Percentiles rank a stretch among this genome's conserved stretches.
phyloP scores from a whole-genome alignment of 2,329 filamentous ascomycete species.

The Hypoxylon sp. region DNA sequence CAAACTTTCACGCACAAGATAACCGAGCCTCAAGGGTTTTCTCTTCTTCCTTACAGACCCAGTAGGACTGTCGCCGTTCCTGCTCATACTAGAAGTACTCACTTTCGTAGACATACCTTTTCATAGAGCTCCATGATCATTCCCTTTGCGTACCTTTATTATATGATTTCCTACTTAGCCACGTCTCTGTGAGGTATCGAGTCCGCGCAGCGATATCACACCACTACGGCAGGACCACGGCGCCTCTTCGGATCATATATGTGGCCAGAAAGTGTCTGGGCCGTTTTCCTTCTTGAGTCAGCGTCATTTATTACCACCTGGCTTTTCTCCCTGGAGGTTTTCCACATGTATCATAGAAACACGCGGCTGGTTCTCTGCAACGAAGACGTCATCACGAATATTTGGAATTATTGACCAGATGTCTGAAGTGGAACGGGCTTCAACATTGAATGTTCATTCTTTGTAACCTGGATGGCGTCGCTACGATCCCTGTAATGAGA shows the following conservation, averaged over 20 bases:
- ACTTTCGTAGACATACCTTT: background rate
- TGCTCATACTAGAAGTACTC: too few relatives aligned
- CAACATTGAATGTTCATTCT: background rate
- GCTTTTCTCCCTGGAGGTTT: slow-evolving; percentile 1
- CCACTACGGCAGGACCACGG: slow-evolving; percentile 22
- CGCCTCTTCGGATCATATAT: slow-evolving; percentile 17
- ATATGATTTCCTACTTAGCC: background rate
- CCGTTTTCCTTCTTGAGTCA: background rate
- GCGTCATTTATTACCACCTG: background rate
- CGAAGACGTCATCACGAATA: slow-evolving; percentile 22
- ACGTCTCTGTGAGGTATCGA: background rate
- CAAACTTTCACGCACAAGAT: background rate
- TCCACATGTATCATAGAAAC: slow-evolving; percentile 8
- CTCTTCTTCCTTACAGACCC: too few relatives aligned
- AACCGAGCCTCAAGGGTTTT: too few relatives aligned
- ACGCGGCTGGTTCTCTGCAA: slow-evolving; percentile 4
- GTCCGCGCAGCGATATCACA: background rate
- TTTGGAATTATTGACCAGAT: slow-evolving; percentile 32
- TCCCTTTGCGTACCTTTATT: background rate
- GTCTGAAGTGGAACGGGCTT: slow-evolving; percentile 2
- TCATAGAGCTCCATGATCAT: background rate
- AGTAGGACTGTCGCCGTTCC: too few relatives aligned
- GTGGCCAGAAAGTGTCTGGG: background rate
- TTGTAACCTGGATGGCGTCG: background rate
- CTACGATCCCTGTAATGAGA: slow-evolving; percentile 1